Percentiles rank a stretch among this genome's conserved stretches.
These are phyloP conservation scores for Clitoria ternatea DNA, from an alignment of 306 rosid species.

Conservation along the genomic window DNA sequence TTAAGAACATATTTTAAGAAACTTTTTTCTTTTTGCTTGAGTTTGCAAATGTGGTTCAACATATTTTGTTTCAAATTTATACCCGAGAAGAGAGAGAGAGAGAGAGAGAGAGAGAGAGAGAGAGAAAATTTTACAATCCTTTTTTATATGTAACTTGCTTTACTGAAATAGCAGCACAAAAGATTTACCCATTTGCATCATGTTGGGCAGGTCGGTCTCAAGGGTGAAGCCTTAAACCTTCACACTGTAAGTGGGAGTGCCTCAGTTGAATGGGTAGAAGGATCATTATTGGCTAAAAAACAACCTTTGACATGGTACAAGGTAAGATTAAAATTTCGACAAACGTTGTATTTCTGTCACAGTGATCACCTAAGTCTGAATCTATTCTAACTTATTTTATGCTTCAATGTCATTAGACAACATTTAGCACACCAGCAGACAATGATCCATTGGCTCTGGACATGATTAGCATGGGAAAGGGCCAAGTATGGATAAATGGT, in stretches of 20 bases:
- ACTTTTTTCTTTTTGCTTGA: background rate
- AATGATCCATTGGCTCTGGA: conserved; percentile 83
- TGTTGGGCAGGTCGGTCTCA: conserved; percentile 67
- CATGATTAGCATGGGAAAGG: conserved; percentile 95
- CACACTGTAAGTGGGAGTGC: conserved; percentile 71
- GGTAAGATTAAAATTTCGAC: conserved; percentile 42
- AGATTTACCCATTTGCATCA: conserved; percentile 20
- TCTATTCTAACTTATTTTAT: background rate
- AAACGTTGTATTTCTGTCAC: background rate
- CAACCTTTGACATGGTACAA: conserved; percentile 95
- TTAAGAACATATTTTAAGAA: background rate
- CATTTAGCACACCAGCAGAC: conserved; percentile 66
- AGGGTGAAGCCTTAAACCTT: conserved; percentile 73
- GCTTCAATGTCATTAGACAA: conserved; percentile 46
- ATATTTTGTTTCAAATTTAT: background rate
- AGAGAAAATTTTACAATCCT: too few species aligned
- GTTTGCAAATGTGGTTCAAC: background rate
- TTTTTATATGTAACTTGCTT: background rate
- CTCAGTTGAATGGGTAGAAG: conserved; percentile 79
- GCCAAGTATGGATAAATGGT: conserved; percentile 90
- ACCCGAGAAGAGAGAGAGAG: too few species aligned
- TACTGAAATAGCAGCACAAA: background rate
- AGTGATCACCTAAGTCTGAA: background rate
- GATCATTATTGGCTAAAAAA: conserved; percentile 53
- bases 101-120: too few species aligned